Evolutionary conservation across 139 green algal genomes (phyloP), one percentile per base, ranked within the genome.

Genomic region (Closterium sp.): DNA sequence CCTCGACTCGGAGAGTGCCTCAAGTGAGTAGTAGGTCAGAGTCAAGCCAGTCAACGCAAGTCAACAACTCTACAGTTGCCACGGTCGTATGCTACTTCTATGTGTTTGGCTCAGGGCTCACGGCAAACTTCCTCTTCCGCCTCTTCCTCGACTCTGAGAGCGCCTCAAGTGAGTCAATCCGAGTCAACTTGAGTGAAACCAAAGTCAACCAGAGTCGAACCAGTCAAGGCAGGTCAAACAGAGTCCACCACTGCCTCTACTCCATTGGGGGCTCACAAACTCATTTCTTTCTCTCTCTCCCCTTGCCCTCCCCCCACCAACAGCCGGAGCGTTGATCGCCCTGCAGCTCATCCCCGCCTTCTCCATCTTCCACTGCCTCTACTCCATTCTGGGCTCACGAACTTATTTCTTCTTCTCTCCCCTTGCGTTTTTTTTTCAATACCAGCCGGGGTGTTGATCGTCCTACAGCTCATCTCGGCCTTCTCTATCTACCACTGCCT

Each of bases 401-500:
- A 22, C 30, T 88, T 11, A 32, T 91, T 21, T 31, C 19, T 91
- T 21, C 13, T 27, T 70, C 17, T 86, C 31, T 91, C 31, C 28
- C 88, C 29, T 91, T 31, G 27, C 31, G 21, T 24, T 21, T 0
- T 0, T 11, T 22, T 11, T 6, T 13, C 62, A 79, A 22, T 7
- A 62, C 42, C 91, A 94, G 73, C 21, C 42, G 90, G 21, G 27
- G 31, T 73, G 17, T 50, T 95, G 28, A 94, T 89, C 24, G 70
- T 97, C 45, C 86, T 98, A 29, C 90, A 99, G 94, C 89, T 98
- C 7, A 92, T 99, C n/a, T 97, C 97, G 4, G 91, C 94, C 21
- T 98, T 98, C 92, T 96, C 95, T 13, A 93, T 98, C 13, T 99
- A 97, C 95, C 95, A 97, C 38, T 96, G 95, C 1, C 95, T 97